These are phyloP conservation scores for Papiliotrema flavescens DNA, from an alignment of 1,284 basidiomycete genomes.

Conservation along the genomic window DNA sequence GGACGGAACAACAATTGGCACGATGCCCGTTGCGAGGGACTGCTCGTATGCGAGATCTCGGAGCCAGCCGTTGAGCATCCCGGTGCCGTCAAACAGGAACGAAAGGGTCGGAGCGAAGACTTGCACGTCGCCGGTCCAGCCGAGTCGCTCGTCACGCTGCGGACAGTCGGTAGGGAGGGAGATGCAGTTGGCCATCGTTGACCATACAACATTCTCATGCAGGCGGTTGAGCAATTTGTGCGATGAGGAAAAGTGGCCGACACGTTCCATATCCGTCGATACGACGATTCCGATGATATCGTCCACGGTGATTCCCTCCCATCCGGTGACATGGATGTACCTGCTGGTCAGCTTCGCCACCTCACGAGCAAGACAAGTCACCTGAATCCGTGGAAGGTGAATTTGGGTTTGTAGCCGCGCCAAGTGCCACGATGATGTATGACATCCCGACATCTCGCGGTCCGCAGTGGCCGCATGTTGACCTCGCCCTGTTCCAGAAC, in stretches of 20 bases:
- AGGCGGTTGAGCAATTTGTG: constrained; percentile 14
- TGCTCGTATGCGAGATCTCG: constrained; percentile 28
- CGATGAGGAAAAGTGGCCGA: constrained; percentile 12
- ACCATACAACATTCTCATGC: constrained; percentile 15
- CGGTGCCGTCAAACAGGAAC: constrained; percentile 32
- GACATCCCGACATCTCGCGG: constrained; percentile 14
- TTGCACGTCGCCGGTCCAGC: constrained; percentile 43
- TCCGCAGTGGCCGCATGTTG: constrained; percentile 21
- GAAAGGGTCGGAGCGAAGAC: constrained; percentile 36
- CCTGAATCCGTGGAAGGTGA: constrained; percentile 41
- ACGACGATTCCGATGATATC: constrained; percentile 23
- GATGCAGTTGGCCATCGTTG: constrained; percentile 12
- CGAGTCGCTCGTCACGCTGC: constrained; percentile 40
- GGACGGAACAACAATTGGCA: constrained; percentile 22
- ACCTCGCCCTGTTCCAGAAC: constrained; percentile 30
- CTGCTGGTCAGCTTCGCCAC: constrained; percentile 1
- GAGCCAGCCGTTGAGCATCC: constrained; percentile 32
- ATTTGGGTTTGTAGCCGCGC: constrained; percentile 32
- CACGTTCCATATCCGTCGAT: constrained; percentile 10
- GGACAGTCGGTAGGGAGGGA: constrained; percentile 20
- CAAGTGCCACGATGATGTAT: constrained; percentile 7
- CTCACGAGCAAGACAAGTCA: background rate
- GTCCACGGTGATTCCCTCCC: constrained; percentile 2
- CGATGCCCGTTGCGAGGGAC: constrained; percentile 13
- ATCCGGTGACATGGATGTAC: constrained; percentile 10